Base-by-base conservation (phyloP, 768 basidiomycete species). In the Russula emetica region DNA sequence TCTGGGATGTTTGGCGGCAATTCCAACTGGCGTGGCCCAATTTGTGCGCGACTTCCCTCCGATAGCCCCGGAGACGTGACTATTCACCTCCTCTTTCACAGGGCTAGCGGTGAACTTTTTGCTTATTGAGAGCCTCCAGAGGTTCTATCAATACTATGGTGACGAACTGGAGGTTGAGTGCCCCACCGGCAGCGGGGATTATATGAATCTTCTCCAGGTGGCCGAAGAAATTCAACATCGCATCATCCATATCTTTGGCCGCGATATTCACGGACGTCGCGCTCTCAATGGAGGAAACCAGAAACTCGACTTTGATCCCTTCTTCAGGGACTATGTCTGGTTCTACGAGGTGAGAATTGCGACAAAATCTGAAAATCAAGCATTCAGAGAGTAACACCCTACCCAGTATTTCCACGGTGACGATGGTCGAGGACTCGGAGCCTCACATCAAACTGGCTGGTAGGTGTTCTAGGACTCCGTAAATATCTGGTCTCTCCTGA, bases 1-100 rank as follows among this genome's bases (percentile, higher is more conserved):
- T 94, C 92, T 13, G 95, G 94, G 53, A 99, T 99, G 96, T 96
- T 97, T 74, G 94, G 94, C 58, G 93, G 92, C n/a, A 95, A 94
- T 72, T 94, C 92, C n/a, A 95, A 94, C 69, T 96, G 93, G 93
- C 79, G 94, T 73, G 94, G 94, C n/a, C 89, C 90, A 4, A 89
- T 91, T 62, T 92, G 89, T 90, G 69, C 76, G 84, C 66, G 10
- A 24, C 50, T 55, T 55, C 32, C 38, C 49, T 44, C 3, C 20
- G 16, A 24, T 45, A 26, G 22, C n/a, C 26, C 13, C n/a, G 32
- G 26, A 28, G 42, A 28, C n/a, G 32, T 34, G 42, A 59, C 51
- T 66, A 44, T 40, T 40, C 38, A 64, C 11, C 18, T 32, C 11
- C 18, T 32, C 36, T 3, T 30, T 28, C 52, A 71, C 74, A 84